phyloP scores from a whole-genome alignment of 345 rosid species.

The Carallia brachiata region DNA sequence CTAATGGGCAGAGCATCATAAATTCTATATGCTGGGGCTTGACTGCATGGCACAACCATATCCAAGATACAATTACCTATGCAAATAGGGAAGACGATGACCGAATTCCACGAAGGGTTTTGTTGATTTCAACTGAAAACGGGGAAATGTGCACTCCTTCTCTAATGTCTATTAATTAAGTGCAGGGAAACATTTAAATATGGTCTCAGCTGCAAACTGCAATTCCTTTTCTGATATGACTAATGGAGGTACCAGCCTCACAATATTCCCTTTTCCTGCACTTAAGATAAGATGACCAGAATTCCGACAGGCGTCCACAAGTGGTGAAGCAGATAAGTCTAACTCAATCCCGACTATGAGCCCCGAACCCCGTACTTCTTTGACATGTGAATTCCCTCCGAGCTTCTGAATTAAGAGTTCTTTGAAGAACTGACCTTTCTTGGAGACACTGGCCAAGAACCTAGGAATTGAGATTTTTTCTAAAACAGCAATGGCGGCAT shows the following conservation, averaged over 20 bases:
- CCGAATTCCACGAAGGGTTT: too few species aligned
- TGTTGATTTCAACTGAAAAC: not conserved
- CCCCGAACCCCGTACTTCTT: slow-evolving; percentile 81
- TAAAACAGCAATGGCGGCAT: slow-evolving; percentile 60
- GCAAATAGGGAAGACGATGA: too few species aligned
- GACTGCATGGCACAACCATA: too few species aligned
- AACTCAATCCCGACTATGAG: slow-evolving; percentile 79
- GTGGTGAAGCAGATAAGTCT: slow-evolving; percentile 58
- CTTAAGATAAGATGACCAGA: slow-evolving; percentile 67
- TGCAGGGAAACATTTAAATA: slow-evolving; percentile 20
- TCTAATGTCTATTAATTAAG: slow-evolving; percentile 13
- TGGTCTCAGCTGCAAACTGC: slow-evolving; percentile 58
- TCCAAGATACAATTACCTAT: too few species aligned
- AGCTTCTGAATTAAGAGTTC: slow-evolving; percentile 52
- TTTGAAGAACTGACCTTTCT: slow-evolving; percentile 67
- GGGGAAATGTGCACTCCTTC: too few species aligned
- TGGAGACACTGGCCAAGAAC: slow-evolving; percentile 66
- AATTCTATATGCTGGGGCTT: too few species aligned
- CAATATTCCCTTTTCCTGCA: slow-evolving; percentile 83
- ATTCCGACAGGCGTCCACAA: slow-evolving; percentile 74
- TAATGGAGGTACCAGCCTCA: slow-evolving; percentile 89
- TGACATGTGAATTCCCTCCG: slow-evolving; percentile 65
- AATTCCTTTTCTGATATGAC: slow-evolving; percentile 71
- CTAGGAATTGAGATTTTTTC: slow-evolving; percentile 65
- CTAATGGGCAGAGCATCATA: too few species aligned